These are phyloP conservation scores for Bipolaris oryzae DNA, from an alignment of 2,329 filamentous ascomycete genomes.

Conservation along the genomic window DNA sequence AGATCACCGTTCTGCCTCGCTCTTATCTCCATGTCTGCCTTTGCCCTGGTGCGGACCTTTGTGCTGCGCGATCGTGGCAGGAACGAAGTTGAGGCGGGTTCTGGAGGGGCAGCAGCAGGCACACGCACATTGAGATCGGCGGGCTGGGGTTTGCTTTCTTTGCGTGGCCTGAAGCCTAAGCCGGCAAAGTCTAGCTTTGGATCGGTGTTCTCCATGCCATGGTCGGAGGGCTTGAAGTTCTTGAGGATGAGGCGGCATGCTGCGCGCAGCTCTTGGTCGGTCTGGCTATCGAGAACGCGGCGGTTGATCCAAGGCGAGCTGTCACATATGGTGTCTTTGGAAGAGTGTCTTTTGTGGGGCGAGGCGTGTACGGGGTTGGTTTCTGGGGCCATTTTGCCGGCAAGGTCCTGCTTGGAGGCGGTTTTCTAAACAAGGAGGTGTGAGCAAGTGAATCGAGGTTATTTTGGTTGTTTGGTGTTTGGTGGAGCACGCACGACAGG, in stretches of 20 bases:
- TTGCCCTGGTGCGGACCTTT: constrained; percentile 33
- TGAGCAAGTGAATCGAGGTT: background rate
- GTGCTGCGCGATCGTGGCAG: constrained; percentile 32
- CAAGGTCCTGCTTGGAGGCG: constrained; percentile 38
- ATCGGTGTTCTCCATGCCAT: constrained; percentile 45
- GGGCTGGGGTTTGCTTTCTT: constrained; percentile 26
- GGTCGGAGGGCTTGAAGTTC: constrained; percentile 49
- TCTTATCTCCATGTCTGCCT: constrained; percentile 28
- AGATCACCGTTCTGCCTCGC: constrained; percentile 23
- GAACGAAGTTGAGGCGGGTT: constrained; percentile 31
- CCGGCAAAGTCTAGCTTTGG: constrained; percentile 44
- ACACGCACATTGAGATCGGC: constrained; percentile 33
- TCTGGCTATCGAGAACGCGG: constrained; percentile 49
- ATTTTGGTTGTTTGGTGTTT: too few species aligned
- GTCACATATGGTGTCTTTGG: constrained; percentile 43
- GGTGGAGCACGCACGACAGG: constrained; percentile 45
- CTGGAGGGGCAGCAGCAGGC: constrained; percentile 39
- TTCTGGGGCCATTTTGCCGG: constrained; percentile 38
- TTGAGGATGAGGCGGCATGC: constrained; percentile 54
- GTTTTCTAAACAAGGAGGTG: constrained; percentile 37
- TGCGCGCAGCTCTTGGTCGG: constrained; percentile 53
- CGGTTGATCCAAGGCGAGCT: constrained; percentile 53
- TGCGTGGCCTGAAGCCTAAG: constrained; percentile 27
- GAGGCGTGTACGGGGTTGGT: constrained; percentile 19
- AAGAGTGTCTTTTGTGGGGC: constrained; percentile 32